Percentiles rank a stretch among this genome's conserved stretches.
These are phyloP conservation scores for Diatrype stigma DNA, from an alignment of 2,329 filamentous ascomycete species.

Conservation along the genomic window DNA sequence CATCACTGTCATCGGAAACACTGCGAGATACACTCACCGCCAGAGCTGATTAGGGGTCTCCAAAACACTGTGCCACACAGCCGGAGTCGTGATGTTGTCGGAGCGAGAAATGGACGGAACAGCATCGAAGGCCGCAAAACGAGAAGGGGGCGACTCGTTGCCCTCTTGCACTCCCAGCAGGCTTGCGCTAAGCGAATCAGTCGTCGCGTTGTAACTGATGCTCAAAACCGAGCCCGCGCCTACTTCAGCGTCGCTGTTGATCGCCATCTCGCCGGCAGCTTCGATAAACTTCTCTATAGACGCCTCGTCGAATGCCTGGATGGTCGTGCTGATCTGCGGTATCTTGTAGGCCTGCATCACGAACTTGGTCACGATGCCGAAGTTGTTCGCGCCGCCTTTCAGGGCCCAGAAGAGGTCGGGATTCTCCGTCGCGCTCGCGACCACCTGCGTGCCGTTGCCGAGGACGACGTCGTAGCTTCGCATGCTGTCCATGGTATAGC, in stretches of 20 bases:
- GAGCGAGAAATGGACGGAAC: conserved; percentile 19
- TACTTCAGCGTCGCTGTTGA: conserved; percentile 18
- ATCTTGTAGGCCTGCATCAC: conserved; percentile 17
- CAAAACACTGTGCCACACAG: conserved; percentile 22
- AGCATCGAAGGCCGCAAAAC: conserved; percentile 28
- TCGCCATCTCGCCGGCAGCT: conserved; percentile 22
- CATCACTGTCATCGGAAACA: background rate
- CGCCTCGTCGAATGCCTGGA: conserved; percentile 27
- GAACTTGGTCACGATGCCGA: conserved; percentile 8
- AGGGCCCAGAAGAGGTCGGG: conserved; percentile 23
- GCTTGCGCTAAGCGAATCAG: conserved; percentile 15
- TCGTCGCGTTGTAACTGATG: conserved; percentile 26
- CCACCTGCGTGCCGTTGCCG: conserved; percentile 18
- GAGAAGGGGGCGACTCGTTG: conserved; percentile 25
- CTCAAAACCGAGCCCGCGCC: conserved; percentile 30
- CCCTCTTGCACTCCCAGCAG: conserved; percentile 33
- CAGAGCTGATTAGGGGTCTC: conserved; percentile 32
- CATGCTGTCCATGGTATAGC: conserved; percentile 22
- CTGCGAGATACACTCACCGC: conserved; percentile 17
- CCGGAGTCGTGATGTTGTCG: conserved; percentile 25
- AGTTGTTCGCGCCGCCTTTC: conserved; percentile 21
- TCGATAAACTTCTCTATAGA: conserved; percentile 20
- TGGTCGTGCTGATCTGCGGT: conserved; percentile 27
- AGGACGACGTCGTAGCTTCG: conserved; percentile 20
- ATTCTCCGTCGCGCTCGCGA: conserved; percentile 15